Conservation (phyloP, 2,329 filamentous ascomycete genomes). For the Fusarium sp. region DNA sequence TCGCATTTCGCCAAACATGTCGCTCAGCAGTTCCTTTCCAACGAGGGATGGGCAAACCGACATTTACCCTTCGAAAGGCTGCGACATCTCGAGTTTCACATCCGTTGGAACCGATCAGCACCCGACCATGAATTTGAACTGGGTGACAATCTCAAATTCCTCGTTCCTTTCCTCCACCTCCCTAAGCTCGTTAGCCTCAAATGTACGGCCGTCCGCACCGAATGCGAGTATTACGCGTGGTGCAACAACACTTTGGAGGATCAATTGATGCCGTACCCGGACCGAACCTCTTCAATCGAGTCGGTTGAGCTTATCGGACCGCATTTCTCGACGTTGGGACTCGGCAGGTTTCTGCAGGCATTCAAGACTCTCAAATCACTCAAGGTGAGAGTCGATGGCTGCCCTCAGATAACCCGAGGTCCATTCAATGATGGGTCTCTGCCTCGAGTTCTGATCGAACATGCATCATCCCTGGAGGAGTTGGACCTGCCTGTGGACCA, state of each 20-base stretch:
- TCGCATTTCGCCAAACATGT: background rate
- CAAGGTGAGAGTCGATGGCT: no score
- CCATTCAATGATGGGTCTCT: no score
- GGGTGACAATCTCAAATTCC: background rate
- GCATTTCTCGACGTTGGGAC: rapidly evolving
- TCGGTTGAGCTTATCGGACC: background rate
- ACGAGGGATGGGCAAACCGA: rapidly evolving
- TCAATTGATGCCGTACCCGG: background rate
- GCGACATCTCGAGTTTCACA: background rate
- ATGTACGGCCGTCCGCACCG: no score
- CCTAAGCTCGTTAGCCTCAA: background rate
- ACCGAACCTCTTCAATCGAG: background rate
- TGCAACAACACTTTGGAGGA: no score
- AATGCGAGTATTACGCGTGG: no score
- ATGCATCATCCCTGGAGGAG: background rate
- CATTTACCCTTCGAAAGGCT: background rate
- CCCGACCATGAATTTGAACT: no score
- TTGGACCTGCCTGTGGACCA: background rate
- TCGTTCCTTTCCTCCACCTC: background rate
- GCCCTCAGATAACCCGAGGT: no score
- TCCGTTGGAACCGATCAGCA: no score
- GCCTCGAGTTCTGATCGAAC: background rate
- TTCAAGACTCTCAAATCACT: background rate
- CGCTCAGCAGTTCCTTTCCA: background rate
- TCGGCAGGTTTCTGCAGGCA: background rate